Evolutionary conservation across 441 rosid species (phyloP).

Genomic region (Arabidopsis hybrid): DNA sequence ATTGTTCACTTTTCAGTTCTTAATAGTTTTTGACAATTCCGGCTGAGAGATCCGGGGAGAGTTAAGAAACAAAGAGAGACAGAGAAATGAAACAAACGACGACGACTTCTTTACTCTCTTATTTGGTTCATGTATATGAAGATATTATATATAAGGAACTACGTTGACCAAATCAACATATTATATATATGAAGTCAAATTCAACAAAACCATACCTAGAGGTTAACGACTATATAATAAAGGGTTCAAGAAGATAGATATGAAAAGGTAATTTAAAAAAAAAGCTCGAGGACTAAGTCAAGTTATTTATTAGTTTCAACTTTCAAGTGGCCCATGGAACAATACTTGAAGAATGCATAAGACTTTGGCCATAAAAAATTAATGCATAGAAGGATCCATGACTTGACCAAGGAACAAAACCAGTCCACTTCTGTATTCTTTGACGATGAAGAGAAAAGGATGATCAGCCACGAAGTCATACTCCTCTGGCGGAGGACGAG

Average conservation of each 20-base stretch:
- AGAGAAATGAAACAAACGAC: not conserved
- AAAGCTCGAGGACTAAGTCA: not conserved
- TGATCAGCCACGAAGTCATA: slow-evolving; percentile 40
- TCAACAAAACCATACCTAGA: not conserved
- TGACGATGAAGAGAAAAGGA: slow-evolving; percentile 35
- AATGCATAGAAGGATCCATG: slow-evolving; percentile 29
- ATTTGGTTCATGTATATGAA: too few relatives aligned
- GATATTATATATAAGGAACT: too few relatives aligned
- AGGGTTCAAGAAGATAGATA: too few relatives aligned
- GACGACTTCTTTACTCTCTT: slow-evolving; percentile 19
- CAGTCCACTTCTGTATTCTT: slow-evolving; percentile 3
- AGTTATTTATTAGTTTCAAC: not conserved
- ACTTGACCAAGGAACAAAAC: slow-evolving; percentile 40
- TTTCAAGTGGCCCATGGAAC: not conserved
- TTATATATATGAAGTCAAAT: not conserved
- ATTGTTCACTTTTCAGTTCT: slow-evolving; percentile 45
- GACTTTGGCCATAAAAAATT: slow-evolving; percentile 1
- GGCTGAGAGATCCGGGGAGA: slow-evolving; percentile 17
- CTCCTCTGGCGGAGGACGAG: not conserved
- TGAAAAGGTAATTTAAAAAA: too few relatives aligned
- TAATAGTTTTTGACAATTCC: not conserved
- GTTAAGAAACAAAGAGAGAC: not conserved
- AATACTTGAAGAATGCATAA: not conserved
- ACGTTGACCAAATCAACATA: too few relatives aligned
- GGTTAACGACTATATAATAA: not conserved